Percentiles rank a stretch among this genome's conserved stretches.
Evolutionary conservation across 2,329 filamentous ascomycete species (phyloP).

Genomic region (Ophidiomyces ophidiicola): DNA sequence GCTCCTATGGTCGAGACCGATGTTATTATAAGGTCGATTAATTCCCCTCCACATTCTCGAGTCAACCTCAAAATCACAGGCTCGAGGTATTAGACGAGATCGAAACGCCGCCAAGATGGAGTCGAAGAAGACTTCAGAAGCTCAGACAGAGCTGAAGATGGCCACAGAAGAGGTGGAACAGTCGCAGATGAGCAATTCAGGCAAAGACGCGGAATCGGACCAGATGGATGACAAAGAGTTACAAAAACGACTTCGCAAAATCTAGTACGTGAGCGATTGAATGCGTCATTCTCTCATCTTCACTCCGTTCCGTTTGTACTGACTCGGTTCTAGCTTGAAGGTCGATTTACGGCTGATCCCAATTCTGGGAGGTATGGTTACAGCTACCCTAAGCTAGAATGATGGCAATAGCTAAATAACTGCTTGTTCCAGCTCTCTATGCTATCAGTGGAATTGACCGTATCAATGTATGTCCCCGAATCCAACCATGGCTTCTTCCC

Average conservation of each 20-base stretch:
- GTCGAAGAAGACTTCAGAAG: background rate
- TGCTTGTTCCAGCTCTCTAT: slow-evolving; percentile 8
- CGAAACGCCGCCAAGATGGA: slow-evolving; percentile 1
- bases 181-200: background rate
- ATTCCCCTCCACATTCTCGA: too few relatives aligned
- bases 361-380: slow-evolving; percentile 8
- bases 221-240: slow-evolving; percentile 13
- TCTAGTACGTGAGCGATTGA: slow-evolving; percentile 2
- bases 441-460: slow-evolving; percentile 12
- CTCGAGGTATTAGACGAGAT: too few relatives aligned
- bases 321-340: slow-evolving; percentile 1
- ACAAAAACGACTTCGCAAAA: slow-evolving; percentile 10
- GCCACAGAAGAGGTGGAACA: slow-evolving; percentile 2
- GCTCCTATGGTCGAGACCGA: too few relatives aligned
- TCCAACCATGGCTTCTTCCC: background rate
- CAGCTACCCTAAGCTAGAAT: too few relatives aligned
- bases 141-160: slow-evolving; percentile 3
- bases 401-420: background rate
- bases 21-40: too few relatives aligned
- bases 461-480: slow-evolving; percentile 8
- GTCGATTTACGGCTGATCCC: slow-evolving; percentile 11
- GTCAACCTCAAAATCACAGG: too few relatives aligned
- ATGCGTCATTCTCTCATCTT: background rate
- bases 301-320: background rate
- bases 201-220: slow-evolving; percentile 12